Conservation (phyloP, 2,329 filamentous ascomycete species). For the Verticillium zaregamsianum region DNA sequence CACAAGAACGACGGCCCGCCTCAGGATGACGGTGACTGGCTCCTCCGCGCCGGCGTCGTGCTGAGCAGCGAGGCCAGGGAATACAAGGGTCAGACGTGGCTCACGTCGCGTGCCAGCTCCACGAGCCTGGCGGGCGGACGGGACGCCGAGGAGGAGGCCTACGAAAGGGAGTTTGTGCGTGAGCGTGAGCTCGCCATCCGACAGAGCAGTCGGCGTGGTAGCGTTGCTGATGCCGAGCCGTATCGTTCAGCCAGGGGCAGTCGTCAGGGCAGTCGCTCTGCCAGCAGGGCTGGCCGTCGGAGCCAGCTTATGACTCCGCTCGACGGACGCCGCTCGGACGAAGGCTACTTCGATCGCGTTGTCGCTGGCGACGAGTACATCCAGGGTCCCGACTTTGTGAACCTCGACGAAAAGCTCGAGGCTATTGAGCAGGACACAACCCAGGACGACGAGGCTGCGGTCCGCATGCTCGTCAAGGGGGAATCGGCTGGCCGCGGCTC, state of each 20-base stretch:
- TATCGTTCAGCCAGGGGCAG: slow-evolving; percentile 12
- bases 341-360: slow-evolving; percentile 36
- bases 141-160: slow-evolving; percentile 48
- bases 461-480: slow-evolving; percentile 52
- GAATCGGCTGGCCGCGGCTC: slow-evolving; percentile 48
- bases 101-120: slow-evolving; percentile 60
- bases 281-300: slow-evolving; percentile 41
- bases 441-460: slow-evolving; percentile 54
- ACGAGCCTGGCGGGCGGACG: slow-evolving; percentile 53
- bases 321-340: slow-evolving; percentile 31
- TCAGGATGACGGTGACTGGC: slow-evolving; percentile 55
- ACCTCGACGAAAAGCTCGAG: slow-evolving; percentile 56
- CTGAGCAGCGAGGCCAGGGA: slow-evolving; percentile 60
- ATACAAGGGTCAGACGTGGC: slow-evolving; percentile 66
- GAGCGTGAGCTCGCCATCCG: slow-evolving; percentile 46
- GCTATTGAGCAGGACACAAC: slow-evolving; percentile 46
- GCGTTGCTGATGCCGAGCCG: slow-evolving; percentile 27
- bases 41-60: slow-evolving; percentile 58
- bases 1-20: slow-evolving; percentile 8
- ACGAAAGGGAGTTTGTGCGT: slow-evolving; percentile 46
- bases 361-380: slow-evolving; percentile 28
- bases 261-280: slow-evolving; percentile 38
- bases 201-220: slow-evolving; percentile 43
- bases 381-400: slow-evolving; percentile 58
- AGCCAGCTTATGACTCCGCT: slow-evolving; percentile 41